Evolutionary conservation across 768 basidiomycete genomes (phyloP), one percentile per base, ranked within the genome.

Genomic region (Termitomyces heimii): DNA sequence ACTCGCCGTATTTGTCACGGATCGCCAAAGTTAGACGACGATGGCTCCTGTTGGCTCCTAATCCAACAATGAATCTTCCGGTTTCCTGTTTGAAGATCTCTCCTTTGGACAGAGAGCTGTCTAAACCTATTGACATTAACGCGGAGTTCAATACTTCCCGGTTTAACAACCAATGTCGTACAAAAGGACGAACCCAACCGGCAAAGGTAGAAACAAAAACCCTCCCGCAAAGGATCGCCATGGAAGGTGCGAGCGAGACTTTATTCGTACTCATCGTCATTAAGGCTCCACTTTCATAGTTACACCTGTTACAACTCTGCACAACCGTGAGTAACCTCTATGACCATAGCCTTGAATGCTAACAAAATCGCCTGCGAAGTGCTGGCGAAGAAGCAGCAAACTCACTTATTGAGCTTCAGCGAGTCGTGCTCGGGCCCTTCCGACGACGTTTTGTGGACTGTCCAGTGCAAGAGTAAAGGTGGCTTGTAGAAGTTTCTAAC

Each of bases 381-480:
- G 54, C 64, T 74, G 34, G 69, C 68, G 55, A 62, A 52, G 8
- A 64, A 56, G 26, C 53, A 45, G 57, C 66, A 60, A 34, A 35
- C 43, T 5, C 63, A 73, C 46, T 59, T 71, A 5, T 46, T 85
- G 51, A 75, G 68, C 44, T 86, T 73, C 70, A 68, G 53, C 14
- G 77, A 80, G 48, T 64, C 60, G 0, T 60, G 43, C 2, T 60
- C 69, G 5, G 85, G 85, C 0, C 78, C 73, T 0, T 57, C 75
- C 9, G 66, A 80, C 61, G 68, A 71, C 12, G 62, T 71, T 31
- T 55, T 64, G 22, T 88, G 85, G 85, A 81, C 74, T 10, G 67
- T 74, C n/a, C 66, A 75, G 22, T 86, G 83, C 68, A 85, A 82
- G 70, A 73, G 86, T 85, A 62, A 62, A 81, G 29, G 10, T 46